A percentile compares a stretch with the other conserved stretches of the same genome.
Evolutionary conservation across 768 basidiomycete genomes (phyloP).

Genomic region (Rhizopogon vesiculosus): DNA sequence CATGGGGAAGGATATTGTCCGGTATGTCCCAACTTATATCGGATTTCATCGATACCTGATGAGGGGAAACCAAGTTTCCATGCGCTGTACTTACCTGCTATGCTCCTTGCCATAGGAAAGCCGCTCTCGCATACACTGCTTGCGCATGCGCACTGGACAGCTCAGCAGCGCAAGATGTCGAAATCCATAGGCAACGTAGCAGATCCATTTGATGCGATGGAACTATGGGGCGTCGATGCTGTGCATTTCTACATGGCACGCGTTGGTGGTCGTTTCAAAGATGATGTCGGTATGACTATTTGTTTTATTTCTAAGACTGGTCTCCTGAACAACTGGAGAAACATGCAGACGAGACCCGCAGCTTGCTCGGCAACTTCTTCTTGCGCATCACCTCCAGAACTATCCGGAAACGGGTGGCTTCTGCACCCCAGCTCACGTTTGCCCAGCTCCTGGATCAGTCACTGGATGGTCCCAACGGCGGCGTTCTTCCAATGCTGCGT

Average conservation of each 20-base stretch:
- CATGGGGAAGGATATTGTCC: constrained; percentile 87
- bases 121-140: constrained; percentile 49
- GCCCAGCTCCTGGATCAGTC: not conserved
- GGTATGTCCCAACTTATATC: constrained; percentile 34
- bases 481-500: not conserved
- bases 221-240: constrained; percentile 63
- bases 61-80: constrained; percentile 56
- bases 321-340: constrained; percentile 62
- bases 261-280: constrained; percentile 69
- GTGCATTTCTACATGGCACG: constrained; percentile 80
- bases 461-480: not conserved
- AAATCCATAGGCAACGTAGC: constrained; percentile 86
- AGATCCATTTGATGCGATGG: constrained; percentile 71
- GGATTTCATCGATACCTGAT: not conserved
- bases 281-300: constrained; percentile 62
- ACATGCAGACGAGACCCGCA: constrained; percentile 52
- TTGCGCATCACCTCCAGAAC: constrained; percentile 57
- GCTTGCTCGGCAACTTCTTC: constrained; percentile 75
- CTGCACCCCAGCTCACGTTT: not conserved
- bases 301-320: constrained; percentile 55
- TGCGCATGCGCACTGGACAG: constrained; percentile 86
- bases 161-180: constrained; percentile 81
- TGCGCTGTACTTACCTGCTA: constrained; percentile 82
- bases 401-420: constrained; percentile 31
- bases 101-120: constrained; percentile 66